phyloP scores from a whole-genome alignment of 495 filamentous ascomycete species.

The Penicillium bovifimosum region DNA sequence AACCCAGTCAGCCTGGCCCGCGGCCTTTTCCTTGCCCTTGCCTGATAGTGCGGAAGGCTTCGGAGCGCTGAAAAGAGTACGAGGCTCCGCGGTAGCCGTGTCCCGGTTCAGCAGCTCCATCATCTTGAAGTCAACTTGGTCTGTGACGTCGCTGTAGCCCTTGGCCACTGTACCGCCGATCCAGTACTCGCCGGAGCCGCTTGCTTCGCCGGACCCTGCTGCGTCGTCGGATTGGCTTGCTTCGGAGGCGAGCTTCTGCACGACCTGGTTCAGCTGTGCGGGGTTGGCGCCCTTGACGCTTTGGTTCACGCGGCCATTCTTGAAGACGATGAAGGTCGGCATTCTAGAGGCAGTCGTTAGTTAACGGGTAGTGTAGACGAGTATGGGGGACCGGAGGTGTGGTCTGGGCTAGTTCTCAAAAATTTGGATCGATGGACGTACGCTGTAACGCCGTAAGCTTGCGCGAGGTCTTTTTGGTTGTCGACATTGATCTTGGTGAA shows the following conservation, averaged over 20 bases:
- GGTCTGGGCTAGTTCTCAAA: background rate
- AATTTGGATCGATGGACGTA: conserved; percentile 31
- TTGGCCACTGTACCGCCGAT: conserved; percentile 66
- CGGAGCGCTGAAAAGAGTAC: conserved; percentile 62
- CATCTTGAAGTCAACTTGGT: conserved; percentile 69
- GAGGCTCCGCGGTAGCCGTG: conserved; percentile 58
- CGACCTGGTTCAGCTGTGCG: conserved; percentile 56
- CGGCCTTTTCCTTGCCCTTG: conserved; percentile 53
- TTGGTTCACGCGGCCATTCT: conserved; percentile 58
- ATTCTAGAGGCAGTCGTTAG: conserved; percentile 9
- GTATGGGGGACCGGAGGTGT: background rate
- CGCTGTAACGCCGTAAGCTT: conserved; percentile 67
- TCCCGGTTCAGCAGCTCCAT: conserved; percentile 85
- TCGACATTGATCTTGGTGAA: conserved; percentile 88
- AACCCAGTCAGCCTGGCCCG: conserved; percentile 71
- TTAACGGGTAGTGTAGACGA: background rate
- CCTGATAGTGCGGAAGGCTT: conserved; percentile 60
- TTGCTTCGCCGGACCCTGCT: conserved; percentile 35
- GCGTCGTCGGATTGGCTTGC: conserved; percentile 51
- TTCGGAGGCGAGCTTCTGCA: conserved; percentile 69
- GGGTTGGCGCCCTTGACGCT: conserved; percentile 72
- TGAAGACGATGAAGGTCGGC: conserved; percentile 91
- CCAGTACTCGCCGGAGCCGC: conserved; percentile 55
- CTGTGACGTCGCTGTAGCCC: conserved; percentile 78
- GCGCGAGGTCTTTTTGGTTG: conserved; percentile 64